Base-by-base conservation (phyloP, 2,329 filamentous ascomycete genomes). In the Penicillium sp. region DNA sequence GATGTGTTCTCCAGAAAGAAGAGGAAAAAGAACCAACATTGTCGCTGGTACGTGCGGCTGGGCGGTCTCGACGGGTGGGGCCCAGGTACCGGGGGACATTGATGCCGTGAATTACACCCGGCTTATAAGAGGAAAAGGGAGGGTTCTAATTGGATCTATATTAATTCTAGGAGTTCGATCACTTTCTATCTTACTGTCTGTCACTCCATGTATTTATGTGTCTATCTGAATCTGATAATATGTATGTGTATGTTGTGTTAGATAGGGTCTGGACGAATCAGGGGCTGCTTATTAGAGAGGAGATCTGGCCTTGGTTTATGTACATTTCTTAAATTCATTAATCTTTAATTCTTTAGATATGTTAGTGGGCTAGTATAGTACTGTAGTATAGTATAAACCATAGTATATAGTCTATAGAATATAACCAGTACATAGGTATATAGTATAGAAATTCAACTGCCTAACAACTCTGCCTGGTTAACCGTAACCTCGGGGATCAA, bases 401-500 rank as follows among this genome's bases (percentile, higher is more conserved):
- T 15, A 31, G 13, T 31, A 7, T 15, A 21, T n/a, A 24, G 22
- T 24, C 15, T n/a, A 15, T 15, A 19, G 17, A 7, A 21, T 12
- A 35, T 12, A 17, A n/a, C n/a, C n/a, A n/a, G 10, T 24, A 39
- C 6, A 13, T 9, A 26, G 9, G n/a, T 12, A 26, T 17, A 17
- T 17, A 17, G 17, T 17, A 17, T 17, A 17, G 17, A 39, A n/a
- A 39, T 22, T 4, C 40, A 45, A 49, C 41, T 52, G 45, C 50
- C 50, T 34, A 22, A 13, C 9, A n/a, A 43, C 4, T 28, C 12
- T 40, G 22, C 43, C 38, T 42, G n/a, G 3, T 45, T 52, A 54
- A 52, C 53, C 53, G 53, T 59, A 61, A 61, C 59, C 60, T 61
- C 59, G 59, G 60, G 41, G 22, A 33, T 46, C 38, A 41, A 47